These are phyloP conservation scores for Mycena haematopus DNA, from an alignment of 768 basidiomycete genomes.

Conservation along the genomic window DNA sequence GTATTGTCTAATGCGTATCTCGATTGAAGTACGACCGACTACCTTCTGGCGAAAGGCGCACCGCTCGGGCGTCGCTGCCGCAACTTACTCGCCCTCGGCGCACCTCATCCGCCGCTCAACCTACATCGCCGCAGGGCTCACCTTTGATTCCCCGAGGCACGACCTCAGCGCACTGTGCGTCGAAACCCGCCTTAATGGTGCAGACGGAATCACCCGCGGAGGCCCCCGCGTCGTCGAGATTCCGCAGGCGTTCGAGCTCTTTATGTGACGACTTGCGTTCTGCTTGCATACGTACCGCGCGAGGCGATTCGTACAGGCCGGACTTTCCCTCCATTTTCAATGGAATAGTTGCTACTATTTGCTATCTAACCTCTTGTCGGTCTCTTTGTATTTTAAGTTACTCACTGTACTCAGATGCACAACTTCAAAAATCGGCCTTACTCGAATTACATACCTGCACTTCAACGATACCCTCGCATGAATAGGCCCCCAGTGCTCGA, in stretches of 20 bases:
- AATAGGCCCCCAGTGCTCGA: no score
- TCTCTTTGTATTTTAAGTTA: no score
- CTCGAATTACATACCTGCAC: no score
- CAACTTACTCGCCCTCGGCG: constrained; percentile 75
- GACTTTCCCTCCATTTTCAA: no score
- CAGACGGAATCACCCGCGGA: constrained; percentile 14
- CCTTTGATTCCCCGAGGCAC: constrained; percentile 64
- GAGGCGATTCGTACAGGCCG: no score
- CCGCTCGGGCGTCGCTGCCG: constrained; percentile 72
- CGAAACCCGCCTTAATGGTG: constrained; percentile 23
- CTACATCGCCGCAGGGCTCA: constrained; percentile 78
- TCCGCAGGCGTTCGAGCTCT: constrained; percentile 26
- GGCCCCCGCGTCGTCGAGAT: constrained; percentile 26
- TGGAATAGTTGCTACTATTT: no score
- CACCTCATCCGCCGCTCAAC: constrained; percentile 80
- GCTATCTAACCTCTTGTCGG: no score
- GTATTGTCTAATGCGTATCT: constrained; percentile 8
- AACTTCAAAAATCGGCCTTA: no score
- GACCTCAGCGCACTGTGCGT: constrained; percentile 70
- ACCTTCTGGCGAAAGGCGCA: constrained; percentile 82
- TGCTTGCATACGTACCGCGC: no score
- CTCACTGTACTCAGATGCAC: no score
- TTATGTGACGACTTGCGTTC: no score
- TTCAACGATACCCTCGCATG: no score
- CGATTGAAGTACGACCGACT: constrained; percentile 70